Percentiles rank a stretch among this genome's conserved stretches.
Evolutionary conservation across 208 protist genomes (phyloP).

Genomic region (Trichomonas tenax): DNA sequence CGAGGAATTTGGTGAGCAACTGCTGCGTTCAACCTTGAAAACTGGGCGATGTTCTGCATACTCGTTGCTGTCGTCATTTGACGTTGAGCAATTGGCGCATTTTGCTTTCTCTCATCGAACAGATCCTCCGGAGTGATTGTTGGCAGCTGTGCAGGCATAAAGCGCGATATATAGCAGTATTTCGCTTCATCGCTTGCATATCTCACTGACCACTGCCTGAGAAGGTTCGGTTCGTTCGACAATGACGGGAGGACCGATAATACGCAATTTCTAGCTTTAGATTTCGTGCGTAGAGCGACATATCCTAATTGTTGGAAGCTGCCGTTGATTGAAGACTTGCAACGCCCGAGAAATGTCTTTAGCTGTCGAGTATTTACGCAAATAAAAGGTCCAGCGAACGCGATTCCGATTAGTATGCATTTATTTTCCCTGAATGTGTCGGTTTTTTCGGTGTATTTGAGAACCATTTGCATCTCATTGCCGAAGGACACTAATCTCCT

Average conservation of each 20-base stretch:
- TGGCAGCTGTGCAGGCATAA: neutral
- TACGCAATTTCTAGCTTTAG: neutral
- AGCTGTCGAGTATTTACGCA: constrained; percentile 6
- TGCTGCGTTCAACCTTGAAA: neutral
- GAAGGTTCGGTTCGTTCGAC: neutral
- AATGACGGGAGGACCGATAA: neutral
- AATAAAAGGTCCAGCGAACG: neutral
- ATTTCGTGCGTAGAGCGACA: neutral
- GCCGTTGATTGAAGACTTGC: constrained; percentile 14
- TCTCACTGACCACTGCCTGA: neutral
- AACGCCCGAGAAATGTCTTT: neutral
- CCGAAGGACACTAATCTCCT: neutral
- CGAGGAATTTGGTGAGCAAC: neutral
- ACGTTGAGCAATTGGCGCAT: neutral
- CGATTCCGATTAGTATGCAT: neutral
- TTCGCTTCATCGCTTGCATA: neutral
- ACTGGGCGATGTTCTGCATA: neutral
- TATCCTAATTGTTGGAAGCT: constrained; percentile 17
- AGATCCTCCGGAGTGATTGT: neutral
- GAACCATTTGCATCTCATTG: neutral
- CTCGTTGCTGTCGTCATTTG: neutral
- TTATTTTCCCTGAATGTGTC: neutral
- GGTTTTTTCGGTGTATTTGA: neutral
- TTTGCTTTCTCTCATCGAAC: neutral
- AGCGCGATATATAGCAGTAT: neutral